Base-by-base conservation (phyloP, 305 asterid species). In the Fraxinus albicans region DNA sequence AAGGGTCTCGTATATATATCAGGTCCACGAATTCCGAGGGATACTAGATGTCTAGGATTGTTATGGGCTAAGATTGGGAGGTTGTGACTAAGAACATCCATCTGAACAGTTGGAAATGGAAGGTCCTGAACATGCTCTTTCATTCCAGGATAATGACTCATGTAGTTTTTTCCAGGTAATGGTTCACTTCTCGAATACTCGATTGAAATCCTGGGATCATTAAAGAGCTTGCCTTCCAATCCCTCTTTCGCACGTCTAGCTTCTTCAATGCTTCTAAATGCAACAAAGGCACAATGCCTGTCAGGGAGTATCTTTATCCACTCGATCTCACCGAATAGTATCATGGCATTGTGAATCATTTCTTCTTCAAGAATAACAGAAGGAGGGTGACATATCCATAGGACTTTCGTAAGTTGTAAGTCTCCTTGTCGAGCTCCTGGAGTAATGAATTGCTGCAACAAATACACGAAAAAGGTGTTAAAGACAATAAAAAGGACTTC, bases 271-370 rank as follows among this genome's bases (percentile, higher is more conserved):
- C 99, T 96, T 92, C 99, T 90, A 83, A 96, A 96, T 86, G 95
- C 98, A 75, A 96, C 99, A 82, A 93, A 88, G 10, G 98, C 95
- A 73, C 86, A 89, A 83, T 90, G 90, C 88, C 92, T 91, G 83
- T 91, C 97, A 77, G 91, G 91, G 76, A 91, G 88, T 75, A 93
- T 91, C 90, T 90, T 93, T 80, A 96, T 96, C 82, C 93, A 90
- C 90, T 96, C 98, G 29, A 96, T 96, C 87, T 96, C 99, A 53
- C 99, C 99, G 86, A 93, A 95, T 76, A 95, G 87, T 86, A 96
- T 96, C 98, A 96, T 90, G 3, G 99, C 98, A 87, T 94, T 93
- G 86, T 95, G 99, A 84, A 96, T 90, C 99, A 95, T 94, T 80
- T 96, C 98, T 82, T 96, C 98, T 77, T 95, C 98, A 23, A 96